Evolutionary conservation across 106 monocot genomes (phyloP), one percentile per base, ranked within the genome.

Genomic region (Platanthera zijinensis): DNA sequence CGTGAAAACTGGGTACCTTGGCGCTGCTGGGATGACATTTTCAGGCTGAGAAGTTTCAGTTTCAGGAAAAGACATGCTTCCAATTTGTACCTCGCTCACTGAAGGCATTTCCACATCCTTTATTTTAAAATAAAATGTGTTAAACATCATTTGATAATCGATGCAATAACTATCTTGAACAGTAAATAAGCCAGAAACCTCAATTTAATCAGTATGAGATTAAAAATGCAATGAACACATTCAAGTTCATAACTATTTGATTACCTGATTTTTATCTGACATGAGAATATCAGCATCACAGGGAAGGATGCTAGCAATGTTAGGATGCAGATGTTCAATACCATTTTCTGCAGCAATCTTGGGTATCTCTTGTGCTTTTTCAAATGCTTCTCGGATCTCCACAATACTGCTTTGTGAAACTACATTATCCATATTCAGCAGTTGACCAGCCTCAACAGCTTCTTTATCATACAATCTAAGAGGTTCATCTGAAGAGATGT

Each of bases 1-100:
- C 64, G 48, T 19, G 32, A 74, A 80, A 46, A 80, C 45, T 75
- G 72, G 57, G 19, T 75, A 86, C 86, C 82, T 77, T 80, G 30
- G 74, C 48, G 17, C 54, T 49, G 63, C 75, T 52, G 53, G 64
- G 22, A 52, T 57, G 15, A n/a, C 69, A 12, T 69, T 56, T 32
- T 80, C 68, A 59, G 50, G 17, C 14, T 15, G 54, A 47, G 52
- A n/a, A 14, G 49, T 76, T 67, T 70, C 66, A 73, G 76, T 68
- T 77, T 57, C 69, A 68, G 69, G 73, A 59, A 76, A 80, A 66
- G 12, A 17, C 18, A 76, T 48, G 48, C 63, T 74, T 21, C 76
- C 48, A 45, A 19, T 50, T 50, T 49, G 71, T 49, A 51, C 63
- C 53, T 15, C 49, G 17, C 48, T 67, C 54, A 77, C 62, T 5